Evolutionary conservation across 169 alveolate genomes (phyloP).

Genomic region (Babesia divergens): DNA sequence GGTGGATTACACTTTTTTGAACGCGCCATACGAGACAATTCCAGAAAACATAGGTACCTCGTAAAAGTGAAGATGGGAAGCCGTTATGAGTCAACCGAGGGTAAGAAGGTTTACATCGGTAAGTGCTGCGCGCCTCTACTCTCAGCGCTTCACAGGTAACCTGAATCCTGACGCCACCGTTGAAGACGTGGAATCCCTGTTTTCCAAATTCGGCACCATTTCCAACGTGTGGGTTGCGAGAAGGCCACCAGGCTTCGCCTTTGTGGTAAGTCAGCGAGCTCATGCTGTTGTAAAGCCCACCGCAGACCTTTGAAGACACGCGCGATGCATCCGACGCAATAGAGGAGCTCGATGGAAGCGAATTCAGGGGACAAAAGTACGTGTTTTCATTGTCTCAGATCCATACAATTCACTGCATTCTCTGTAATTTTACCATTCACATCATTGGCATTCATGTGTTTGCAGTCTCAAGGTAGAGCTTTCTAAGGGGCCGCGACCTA

Average conservation of each 20-base stretch:
- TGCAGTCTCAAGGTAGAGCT: constrained; percentile 45
- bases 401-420: background rate
- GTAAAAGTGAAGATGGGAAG: constrained; percentile 18
- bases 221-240: constrained; percentile 64
- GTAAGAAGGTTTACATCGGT: constrained; percentile 54
- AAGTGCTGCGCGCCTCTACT: background rate
- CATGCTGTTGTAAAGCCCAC: no score
- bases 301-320: constrained; percentile 62
- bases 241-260: constrained; percentile 66
- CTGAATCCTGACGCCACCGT: constrained; percentile 46
- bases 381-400: background rate
- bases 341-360: constrained; percentile 56
- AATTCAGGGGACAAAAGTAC: constrained; percentile 52
- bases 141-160: constrained; percentile 29
- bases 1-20: background rate
- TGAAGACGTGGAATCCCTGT: constrained; percentile 49
- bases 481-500: constrained; percentile 41
- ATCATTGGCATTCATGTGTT: background rate
- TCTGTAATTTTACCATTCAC: background rate
- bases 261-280: constrained; percentile 28
- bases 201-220: constrained; percentile 57
- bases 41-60: background rate
- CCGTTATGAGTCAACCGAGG: constrained; percentile 38
- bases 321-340: constrained; percentile 62
- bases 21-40: background rate